These are phyloP conservation scores for Luffa acutangula DNA, from an alignment of 306 rosid genomes.

Conservation along the genomic window DNA sequence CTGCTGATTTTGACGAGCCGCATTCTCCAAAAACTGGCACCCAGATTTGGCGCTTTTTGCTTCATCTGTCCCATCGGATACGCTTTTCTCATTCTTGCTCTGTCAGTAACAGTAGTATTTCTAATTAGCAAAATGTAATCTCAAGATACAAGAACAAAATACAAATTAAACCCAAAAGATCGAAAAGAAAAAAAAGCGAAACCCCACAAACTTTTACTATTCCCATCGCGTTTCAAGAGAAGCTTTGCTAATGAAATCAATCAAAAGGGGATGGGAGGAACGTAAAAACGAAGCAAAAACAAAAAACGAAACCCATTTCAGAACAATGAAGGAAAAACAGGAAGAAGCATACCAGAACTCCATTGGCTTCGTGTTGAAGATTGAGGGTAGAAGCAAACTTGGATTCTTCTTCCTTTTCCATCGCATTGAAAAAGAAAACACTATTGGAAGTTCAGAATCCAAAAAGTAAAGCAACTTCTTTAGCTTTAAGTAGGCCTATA, in stretches of 20 bases:
- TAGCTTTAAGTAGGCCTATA: neutral
- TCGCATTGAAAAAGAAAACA: neutral
- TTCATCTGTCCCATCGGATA: neutral
- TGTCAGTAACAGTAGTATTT: neutral
- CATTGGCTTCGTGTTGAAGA: neutral
- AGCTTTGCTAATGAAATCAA: neutral
- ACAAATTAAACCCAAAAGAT: neutral
- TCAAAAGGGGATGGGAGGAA: neutral
- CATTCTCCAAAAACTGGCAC: neutral
- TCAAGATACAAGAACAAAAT: neutral
- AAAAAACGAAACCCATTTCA: neutral
- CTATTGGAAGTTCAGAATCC: neutral
- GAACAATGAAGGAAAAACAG: neutral
- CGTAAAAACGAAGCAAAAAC: neutral
- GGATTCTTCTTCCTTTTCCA: constrained; percentile 7
- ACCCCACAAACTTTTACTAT: neutral
- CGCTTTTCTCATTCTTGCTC: neutral
- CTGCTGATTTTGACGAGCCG: neutral
- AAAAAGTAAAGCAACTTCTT: neutral
- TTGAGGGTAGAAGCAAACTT: neutral
- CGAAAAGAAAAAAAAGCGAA: neutral
- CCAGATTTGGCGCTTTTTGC: neutral
- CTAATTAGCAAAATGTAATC: neutral
- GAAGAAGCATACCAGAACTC: neutral
- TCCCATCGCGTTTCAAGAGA: neutral